Percentiles rank a stretch among this genome's conserved stretches.
Evolutionary conservation across 2,329 filamentous ascomycete species (phyloP).

Genomic region (Fusarium fracticaudum): DNA sequence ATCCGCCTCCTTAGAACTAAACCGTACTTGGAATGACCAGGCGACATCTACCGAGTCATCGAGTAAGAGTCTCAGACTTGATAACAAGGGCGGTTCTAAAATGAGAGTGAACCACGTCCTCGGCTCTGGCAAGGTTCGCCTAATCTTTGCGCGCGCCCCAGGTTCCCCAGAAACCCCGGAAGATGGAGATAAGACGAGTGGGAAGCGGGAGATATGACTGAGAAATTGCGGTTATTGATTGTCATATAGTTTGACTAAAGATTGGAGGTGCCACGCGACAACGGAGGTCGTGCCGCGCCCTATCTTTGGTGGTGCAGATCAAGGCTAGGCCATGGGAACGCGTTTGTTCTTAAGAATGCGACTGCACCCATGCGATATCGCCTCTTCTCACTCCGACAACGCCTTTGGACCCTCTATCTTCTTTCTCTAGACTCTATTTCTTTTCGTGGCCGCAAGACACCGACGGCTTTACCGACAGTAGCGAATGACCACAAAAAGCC

Average conservation of each 20-base stretch:
- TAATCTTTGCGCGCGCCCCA: background rate
- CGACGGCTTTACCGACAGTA: background rate
- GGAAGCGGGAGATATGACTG: background rate
- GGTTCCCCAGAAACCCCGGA: constrained; percentile 28
- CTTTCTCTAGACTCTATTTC: background rate
- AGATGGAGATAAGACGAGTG: constrained; percentile 11
- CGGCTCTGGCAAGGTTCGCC: background rate
- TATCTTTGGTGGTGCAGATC: background rate
- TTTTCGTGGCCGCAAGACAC: background rate
- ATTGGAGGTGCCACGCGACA: background rate
- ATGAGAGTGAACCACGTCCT: background rate
- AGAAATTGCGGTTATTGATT: background rate
- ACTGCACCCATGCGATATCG: background rate
- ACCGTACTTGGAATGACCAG: constrained; percentile 7
- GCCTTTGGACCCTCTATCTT: background rate
- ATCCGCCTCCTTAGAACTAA: background rate
- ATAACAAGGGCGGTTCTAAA: background rate
- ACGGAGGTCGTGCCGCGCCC: background rate
- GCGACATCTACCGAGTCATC: background rate
- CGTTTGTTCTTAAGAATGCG: background rate
- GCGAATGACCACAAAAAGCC: constrained; percentile 21
- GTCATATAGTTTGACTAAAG: background rate
- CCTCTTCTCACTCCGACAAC: background rate
- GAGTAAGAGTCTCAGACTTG: background rate
- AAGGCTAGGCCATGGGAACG: background rate